Conservation (phyloP, 2,329 filamentous ascomycete species). For the Xylaria sp. region DNA sequence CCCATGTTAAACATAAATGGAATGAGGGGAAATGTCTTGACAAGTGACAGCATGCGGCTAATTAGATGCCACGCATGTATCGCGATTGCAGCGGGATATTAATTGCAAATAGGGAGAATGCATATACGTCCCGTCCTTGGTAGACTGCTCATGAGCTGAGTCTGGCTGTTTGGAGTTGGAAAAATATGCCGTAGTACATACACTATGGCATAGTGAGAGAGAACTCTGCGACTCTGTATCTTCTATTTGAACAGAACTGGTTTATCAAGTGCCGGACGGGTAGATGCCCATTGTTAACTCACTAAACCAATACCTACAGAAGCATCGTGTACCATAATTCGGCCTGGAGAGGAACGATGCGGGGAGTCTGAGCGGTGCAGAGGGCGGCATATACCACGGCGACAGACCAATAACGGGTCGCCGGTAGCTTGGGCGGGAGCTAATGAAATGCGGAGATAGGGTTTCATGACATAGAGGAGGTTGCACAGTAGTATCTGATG, state of each 20-base stretch:
- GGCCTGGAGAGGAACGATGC: constrained; percentile 29
- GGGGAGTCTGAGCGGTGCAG: constrained; percentile 38
- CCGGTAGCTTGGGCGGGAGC: constrained; percentile 27
- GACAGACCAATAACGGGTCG: constrained; percentile 23
- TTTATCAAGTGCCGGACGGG: constrained; percentile 25
- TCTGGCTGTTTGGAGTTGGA: constrained; percentile 4
- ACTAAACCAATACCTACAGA: constrained; percentile 8
- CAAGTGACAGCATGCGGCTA: constrained; percentile 28
- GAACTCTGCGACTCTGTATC: background rate
- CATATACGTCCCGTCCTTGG: background rate
- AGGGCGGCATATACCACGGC: constrained; percentile 25
- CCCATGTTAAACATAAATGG: constrained; percentile 16
- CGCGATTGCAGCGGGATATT: constrained; percentile 20
- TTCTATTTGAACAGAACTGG: background rate
- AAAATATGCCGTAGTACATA: background rate
- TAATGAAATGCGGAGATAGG: constrained; percentile 33
- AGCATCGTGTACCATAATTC: constrained; percentile 31
- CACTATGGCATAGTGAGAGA: background rate
- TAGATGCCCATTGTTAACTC: constrained; percentile 7
- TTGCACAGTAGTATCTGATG: constrained; percentile 14
- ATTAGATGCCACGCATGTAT: constrained; percentile 28
- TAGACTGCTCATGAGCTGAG: constrained; percentile 5
- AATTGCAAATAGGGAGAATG: constrained; percentile 28
- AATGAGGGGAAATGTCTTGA: constrained; percentile 17
- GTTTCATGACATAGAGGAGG: constrained; percentile 34